Evolutionary conservation across 441 rosid species (phyloP).

Genomic region (Adansonia rubrostipa): DNA sequence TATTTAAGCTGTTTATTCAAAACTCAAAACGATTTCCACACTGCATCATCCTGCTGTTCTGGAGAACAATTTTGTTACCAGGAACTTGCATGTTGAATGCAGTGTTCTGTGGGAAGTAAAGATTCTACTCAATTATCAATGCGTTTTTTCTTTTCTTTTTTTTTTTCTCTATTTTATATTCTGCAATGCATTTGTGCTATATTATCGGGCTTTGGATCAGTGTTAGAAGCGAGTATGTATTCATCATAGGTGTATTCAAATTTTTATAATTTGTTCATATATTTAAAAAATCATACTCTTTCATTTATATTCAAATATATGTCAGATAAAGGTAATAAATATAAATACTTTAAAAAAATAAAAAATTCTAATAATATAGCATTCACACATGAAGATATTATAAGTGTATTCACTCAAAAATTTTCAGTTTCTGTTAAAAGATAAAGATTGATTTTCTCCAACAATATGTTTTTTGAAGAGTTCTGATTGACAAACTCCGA

Average conservation of each 20-base stretch:
- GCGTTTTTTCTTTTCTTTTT: not conserved
- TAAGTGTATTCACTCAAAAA: not conserved
- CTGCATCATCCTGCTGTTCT: not conserved
- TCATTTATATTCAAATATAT: no score
- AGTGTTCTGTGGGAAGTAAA: not conserved
- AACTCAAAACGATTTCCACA: not conserved
- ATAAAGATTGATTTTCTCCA: not conserved
- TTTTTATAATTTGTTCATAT: no score
- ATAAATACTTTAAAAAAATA: no score
- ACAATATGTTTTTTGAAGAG: not conserved
- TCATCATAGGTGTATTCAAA: no score
- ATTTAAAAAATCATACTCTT: no score
- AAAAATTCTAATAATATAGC: no score
- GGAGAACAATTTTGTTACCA: not conserved
- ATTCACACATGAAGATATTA: no score
- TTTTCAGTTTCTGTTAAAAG: not conserved
- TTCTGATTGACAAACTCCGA: no score
- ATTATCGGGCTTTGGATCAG: no score
- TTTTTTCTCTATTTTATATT: not conserved
- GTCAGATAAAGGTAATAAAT: no score
- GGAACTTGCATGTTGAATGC: not conserved
- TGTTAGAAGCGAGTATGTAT: no score
- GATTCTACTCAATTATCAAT: not conserved
- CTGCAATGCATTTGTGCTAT: no score
- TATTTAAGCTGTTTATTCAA: not conserved